These are phyloP conservation scores for Leishmania tarentolae DNA, from an alignment of 208 protist species.

Conservation along the genomic window DNA sequence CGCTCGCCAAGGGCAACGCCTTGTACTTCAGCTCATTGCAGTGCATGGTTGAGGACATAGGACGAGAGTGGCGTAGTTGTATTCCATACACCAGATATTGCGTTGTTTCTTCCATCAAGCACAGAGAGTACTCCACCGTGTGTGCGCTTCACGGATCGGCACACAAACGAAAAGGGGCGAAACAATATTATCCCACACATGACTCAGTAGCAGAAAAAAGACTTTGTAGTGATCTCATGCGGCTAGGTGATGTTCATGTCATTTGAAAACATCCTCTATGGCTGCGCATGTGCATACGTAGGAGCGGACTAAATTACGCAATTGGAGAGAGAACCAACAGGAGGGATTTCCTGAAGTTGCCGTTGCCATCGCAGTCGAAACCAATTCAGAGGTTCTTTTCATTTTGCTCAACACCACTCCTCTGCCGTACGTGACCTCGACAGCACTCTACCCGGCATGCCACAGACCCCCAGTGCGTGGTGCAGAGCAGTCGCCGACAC, in stretches of 20 bases:
- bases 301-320: background rate
- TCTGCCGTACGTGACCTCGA: too few species aligned
- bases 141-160: background rate
- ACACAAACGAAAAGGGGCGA: background rate
- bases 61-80: background rate
- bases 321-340: background rate
- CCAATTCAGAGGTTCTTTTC: background rate
- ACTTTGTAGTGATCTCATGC: background rate
- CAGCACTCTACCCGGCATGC: background rate
- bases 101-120: background rate
- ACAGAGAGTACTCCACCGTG: background rate
- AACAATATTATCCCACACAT: background rate
- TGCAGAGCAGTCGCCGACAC: background rate
- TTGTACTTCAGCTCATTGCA: background rate
- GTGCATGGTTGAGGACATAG: background rate
- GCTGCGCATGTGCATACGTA: background rate
- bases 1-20: background rate
- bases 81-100: background rate
- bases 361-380: background rate
- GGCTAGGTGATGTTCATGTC: background rate
- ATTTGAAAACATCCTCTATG: background rate
- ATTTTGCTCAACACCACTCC: background rate
- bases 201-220: background rate
- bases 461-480: background rate
- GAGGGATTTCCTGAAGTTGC: too few species aligned